Conservation (phyloP, 768 basidiomycete genomes). For the Auriculariales sp. region DNA sequence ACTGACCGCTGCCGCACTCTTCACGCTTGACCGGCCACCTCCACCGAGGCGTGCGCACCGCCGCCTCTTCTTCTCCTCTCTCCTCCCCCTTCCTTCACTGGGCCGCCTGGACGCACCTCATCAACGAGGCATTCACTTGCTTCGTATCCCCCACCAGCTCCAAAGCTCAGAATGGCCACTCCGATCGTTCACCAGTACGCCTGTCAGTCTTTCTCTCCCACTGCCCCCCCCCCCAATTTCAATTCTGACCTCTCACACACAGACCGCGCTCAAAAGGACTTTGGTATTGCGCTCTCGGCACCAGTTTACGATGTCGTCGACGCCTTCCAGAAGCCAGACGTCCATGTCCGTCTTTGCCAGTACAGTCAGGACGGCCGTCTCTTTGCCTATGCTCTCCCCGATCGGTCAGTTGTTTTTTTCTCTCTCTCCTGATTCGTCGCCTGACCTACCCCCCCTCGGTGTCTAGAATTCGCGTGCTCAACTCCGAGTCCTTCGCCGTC, state of each 20-base stretch:
- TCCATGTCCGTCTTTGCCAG: conserved; percentile 55
- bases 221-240: conserved; percentile 6
- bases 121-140: conserved; percentile 14
- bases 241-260: conserved; percentile 9
- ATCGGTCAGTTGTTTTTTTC: conserved; percentile 35
- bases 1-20: too few species aligned
- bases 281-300: conserved; percentile 72
- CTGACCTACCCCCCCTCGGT: conserved; percentile 9
- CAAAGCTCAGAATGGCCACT: conserved; percentile 51
- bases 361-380: conserved; percentile 82
- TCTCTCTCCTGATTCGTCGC: conserved; percentile 7
- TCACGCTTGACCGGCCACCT: too few species aligned
- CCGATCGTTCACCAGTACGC: conserved; percentile 72
- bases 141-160: conserved; percentile 16
- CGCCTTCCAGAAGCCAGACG: conserved; percentile 52
- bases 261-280: conserved; percentile 91
- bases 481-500: conserved; percentile 56
- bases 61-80: too few species aligned
- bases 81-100: too few species aligned
- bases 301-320: conserved; percentile 58
- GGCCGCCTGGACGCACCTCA: conserved; percentile 19
- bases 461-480: conserved; percentile 60
- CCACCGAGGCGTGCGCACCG: too few species aligned
- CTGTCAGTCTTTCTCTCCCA: conserved; percentile 36
- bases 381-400: conserved; percentile 71